Conservation (phyloP, 2,329 filamentous ascomycete genomes). For the Pseudocercospora macadamiae region DNA sequence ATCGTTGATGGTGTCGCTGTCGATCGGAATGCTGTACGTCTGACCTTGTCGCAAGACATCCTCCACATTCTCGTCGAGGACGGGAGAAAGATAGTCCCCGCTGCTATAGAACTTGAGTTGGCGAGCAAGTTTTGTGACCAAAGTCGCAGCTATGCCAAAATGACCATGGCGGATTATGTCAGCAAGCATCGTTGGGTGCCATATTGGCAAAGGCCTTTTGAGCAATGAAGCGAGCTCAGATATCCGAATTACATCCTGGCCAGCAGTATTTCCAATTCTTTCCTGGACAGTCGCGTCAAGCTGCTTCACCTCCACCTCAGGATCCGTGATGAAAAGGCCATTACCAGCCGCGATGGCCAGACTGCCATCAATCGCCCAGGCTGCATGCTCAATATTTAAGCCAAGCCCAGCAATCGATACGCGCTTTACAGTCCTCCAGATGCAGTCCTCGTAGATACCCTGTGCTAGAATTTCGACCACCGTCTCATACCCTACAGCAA, state of each 20-base stretch:
- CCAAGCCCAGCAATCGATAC: slow-evolving; percentile 32
- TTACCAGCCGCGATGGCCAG: slow-evolving; percentile 89
- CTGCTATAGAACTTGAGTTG: slow-evolving; percentile 81
- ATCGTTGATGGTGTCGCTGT: slow-evolving; percentile 33
- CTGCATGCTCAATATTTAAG: slow-evolving; percentile 26
- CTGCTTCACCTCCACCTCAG: slow-evolving; percentile 68
- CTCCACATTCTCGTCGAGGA: slow-evolving; percentile 55
- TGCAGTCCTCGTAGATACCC: slow-evolving; percentile 30
- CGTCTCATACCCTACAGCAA: slow-evolving; percentile 33
- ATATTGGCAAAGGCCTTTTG: slow-evolving; percentile 85
- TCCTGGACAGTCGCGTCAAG: background rate
- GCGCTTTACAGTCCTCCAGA: slow-evolving; percentile 30
- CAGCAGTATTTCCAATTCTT: background rate
- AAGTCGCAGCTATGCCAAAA: slow-evolving; percentile 67
- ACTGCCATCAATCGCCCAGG: slow-evolving; percentile 81
- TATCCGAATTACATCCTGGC: slow-evolving; percentile 11
- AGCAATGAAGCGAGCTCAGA: slow-evolving; percentile 46
- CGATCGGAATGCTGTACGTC: slow-evolving; percentile 38
- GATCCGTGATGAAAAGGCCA: slow-evolving; percentile 83
- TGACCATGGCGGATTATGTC: slow-evolving; percentile 87
- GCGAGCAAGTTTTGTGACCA: slow-evolving; percentile 72
- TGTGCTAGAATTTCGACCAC: slow-evolving; percentile 33
- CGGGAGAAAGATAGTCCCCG: slow-evolving; percentile 78
- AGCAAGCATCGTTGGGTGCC: slow-evolving; percentile 87
- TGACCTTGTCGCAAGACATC: background rate